phyloP scores from a whole-genome alignment of 2,329 filamentous ascomycete species.

The Monilinia aucupariae region DNA sequence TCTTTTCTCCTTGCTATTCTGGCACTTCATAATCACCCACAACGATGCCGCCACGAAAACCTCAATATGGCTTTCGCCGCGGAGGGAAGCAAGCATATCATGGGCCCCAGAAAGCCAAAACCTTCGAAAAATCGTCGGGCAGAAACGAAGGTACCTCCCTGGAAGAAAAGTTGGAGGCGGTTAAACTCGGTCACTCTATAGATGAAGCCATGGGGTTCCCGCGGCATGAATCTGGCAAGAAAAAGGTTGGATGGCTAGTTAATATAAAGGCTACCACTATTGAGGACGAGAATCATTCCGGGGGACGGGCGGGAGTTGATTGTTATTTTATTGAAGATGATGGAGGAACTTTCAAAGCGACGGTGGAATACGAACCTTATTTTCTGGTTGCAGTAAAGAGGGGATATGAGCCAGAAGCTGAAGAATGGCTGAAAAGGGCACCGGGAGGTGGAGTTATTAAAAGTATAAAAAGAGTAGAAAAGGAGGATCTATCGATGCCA shows the following conservation, averaged over 20 bases:
- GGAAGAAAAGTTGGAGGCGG: constrained; percentile 88
- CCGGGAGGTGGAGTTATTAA: constrained; percentile 77
- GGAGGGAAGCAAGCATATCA: constrained; percentile 64
- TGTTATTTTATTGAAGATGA: constrained; percentile 96
- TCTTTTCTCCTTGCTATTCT: constrained; percentile 1
- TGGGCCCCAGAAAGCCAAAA: constrained; percentile 63
- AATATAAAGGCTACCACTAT: constrained; percentile 90
- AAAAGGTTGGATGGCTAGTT: constrained; percentile 82
- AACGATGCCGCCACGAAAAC: constrained; percentile 55
- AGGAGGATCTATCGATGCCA: constrained; percentile 90
- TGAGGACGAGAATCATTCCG: constrained; percentile 74
- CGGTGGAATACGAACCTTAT: constrained; percentile 93
- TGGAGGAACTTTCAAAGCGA: constrained; percentile 83
- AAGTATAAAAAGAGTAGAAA: constrained; percentile 69
- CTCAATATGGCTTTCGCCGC: constrained; percentile 62
- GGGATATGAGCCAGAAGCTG: constrained; percentile 84
- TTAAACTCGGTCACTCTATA: constrained; percentile 76
- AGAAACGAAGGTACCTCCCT: constrained; percentile 81
- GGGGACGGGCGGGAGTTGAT: constrained; percentile 84
- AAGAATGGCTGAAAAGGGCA: constrained; percentile 85
- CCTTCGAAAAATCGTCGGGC: constrained; percentile 70
- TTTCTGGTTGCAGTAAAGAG: constrained; percentile 87
- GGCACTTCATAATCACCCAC: constrained; percentile 12
- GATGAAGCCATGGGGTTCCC: constrained; percentile 94
- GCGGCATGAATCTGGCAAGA: constrained; percentile 81